phyloP scores from a whole-genome alignment of 2,329 filamentous ascomycete genomes.

The Ophiocordyceps polyrhachis-furcata region DNA sequence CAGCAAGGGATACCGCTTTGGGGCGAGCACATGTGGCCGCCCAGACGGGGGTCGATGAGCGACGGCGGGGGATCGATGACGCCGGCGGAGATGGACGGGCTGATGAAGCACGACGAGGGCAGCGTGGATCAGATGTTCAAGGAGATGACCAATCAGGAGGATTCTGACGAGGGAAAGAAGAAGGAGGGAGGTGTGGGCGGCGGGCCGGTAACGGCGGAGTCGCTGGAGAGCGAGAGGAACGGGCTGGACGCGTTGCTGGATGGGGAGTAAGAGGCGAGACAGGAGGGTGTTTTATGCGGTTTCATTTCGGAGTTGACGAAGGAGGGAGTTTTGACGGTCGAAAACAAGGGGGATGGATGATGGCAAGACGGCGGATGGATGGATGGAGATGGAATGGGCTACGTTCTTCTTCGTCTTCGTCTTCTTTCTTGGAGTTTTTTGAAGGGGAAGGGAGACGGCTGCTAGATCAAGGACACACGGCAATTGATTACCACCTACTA shows the following conservation, averaged over 20 bases:
- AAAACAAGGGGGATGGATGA: too few species aligned
- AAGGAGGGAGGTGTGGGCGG: constrained; percentile 11
- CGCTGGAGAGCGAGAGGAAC: constrained; percentile 25
- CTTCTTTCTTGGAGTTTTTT: too few species aligned
- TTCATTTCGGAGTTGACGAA: too few species aligned
- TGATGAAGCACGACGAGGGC: constrained; percentile 21
- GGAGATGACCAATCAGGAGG: constrained; percentile 34
- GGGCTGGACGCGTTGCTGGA: constrained; percentile 27
- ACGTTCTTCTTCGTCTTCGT: too few species aligned
- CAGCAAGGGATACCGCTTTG: constrained; percentile 31
- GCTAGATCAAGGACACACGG: too few species aligned
- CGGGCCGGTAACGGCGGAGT: constrained; percentile 20
- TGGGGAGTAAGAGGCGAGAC: constrained; percentile 15
- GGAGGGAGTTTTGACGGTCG: too few species aligned
- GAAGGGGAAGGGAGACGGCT: too few species aligned
- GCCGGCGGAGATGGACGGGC: constrained; percentile 10
- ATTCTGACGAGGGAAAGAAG: constrained; percentile 24
- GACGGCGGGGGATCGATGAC: constrained; percentile 10
- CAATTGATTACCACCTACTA: too few species aligned
- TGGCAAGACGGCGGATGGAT: too few species aligned
- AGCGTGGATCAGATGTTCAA: constrained; percentile 37
- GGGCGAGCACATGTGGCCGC: constrained; percentile 28
- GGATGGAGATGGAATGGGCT: too few species aligned
- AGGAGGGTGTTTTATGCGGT: background rate
- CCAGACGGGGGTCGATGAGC: constrained; percentile 11